A percentile compares a stretch with the other conserved stretches of the same genome.
Evolutionary conservation across 2,329 filamentous ascomycete species (phyloP).

Genomic region (Ceratocystis alfenasii): DNA sequence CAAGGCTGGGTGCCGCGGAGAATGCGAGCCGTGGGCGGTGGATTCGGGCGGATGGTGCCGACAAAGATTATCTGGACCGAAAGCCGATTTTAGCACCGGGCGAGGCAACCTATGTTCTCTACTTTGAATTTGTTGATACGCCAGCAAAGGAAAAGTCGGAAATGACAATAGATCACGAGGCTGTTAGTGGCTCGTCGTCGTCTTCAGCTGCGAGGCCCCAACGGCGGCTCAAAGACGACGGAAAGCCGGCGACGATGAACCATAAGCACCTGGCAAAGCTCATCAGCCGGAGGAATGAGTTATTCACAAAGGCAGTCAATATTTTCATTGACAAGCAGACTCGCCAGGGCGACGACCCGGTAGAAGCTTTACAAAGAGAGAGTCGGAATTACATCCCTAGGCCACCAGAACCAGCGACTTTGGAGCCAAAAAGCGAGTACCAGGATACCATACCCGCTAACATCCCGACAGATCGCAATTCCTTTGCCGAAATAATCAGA

Average conservation of each 20-base stretch:
- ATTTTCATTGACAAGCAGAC: constrained; percentile 64
- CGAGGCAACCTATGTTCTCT: constrained; percentile 49
- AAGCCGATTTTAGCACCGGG: constrained; percentile 6
- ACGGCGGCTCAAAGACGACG: constrained; percentile 80
- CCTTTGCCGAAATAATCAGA: constrained; percentile 70
- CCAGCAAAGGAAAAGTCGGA: not conserved
- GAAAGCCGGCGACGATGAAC: constrained; percentile 20
- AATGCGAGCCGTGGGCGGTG: not conserved
- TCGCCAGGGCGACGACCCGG: constrained; percentile 53
- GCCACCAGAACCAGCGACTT: not conserved
- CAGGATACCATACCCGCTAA: constrained; percentile 46
- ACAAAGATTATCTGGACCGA: not conserved
- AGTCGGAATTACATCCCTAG: constrained; percentile 46
- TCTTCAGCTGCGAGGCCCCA: constrained; percentile 54
- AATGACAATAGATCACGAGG: not conserved
- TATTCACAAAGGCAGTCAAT: constrained; percentile 68
- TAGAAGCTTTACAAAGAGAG: constrained; percentile 49
- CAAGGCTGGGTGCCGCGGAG: not conserved
- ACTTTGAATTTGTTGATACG: constrained; percentile 87
- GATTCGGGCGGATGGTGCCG: constrained; percentile 12
- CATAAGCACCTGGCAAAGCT: constrained; percentile 30
- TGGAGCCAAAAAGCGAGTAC: not conserved
- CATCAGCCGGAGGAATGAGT: constrained; percentile 79
- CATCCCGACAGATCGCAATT: constrained; percentile 69
- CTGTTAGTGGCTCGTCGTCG: not conserved